Conservation (phyloP, 2,329 filamentous ascomycete species). For the Xenosphaeropsis pyriputrescens region DNA sequence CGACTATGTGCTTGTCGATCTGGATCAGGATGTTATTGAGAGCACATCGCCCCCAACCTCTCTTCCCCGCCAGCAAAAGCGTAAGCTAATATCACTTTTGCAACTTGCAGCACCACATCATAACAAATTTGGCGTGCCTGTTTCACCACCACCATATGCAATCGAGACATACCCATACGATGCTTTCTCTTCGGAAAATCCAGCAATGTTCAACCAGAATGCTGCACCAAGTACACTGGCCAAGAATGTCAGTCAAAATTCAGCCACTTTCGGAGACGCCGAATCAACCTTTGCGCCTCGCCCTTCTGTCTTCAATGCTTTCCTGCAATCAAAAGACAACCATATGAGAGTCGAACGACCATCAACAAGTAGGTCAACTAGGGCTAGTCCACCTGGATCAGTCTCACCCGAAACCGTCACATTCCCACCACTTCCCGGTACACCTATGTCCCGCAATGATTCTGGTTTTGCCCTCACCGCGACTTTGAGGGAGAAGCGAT, state of each 20-base stretch:
- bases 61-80: constrained; percentile 74
- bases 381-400: constrained; percentile 46
- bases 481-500: constrained; percentile 84
- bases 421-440: constrained; percentile 63
- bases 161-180: constrained; percentile 88
- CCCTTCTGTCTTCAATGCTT: constrained; percentile 78
- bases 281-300: constrained; percentile 28
- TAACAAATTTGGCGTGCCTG: constrained; percentile 68
- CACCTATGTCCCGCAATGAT: constrained; percentile 76
- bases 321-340: constrained; percentile 61
- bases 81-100: constrained; percentile 77
- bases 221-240: constrained; percentile 59
- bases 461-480: constrained; percentile 79
- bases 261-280: constrained; percentile 65
- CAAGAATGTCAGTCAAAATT: constrained; percentile 81
- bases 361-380: constrained; percentile 53
- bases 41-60: constrained; percentile 64
- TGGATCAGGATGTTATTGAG: constrained; percentile 84
- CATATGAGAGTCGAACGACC: constrained; percentile 58
- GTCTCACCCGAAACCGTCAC: constrained; percentile 64
- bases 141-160: constrained; percentile 85
- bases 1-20: constrained; percentile 87
- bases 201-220: constrained; percentile 61
- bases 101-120: constrained; percentile 86
- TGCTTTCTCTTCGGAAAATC: constrained; percentile 76